Conservation (phyloP, 2,329 filamentous ascomycete genomes). For the Helicocarpus griseus region DNA sequence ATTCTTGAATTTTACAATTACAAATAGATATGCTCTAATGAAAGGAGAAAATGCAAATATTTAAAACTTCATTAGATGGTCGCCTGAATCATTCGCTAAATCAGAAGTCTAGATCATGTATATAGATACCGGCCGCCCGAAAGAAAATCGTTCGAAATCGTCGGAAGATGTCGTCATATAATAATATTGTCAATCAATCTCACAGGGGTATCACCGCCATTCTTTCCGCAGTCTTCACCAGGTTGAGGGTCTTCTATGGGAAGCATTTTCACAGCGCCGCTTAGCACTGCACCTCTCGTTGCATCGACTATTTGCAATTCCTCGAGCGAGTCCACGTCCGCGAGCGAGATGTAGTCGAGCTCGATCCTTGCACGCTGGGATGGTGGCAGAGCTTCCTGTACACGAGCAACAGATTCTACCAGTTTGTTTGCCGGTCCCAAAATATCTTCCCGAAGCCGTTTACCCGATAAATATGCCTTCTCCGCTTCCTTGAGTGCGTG, state of each 20-base stretch:
- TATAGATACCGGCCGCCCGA: neutral
- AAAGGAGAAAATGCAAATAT: neutral
- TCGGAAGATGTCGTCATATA: constrained; percentile 34
- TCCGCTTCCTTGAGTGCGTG: constrained; percentile 63
- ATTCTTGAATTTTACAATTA: too few relatives aligned
- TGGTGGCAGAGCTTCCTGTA: constrained; percentile 53
- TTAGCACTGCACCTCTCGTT: constrained; percentile 67
- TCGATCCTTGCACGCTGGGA: constrained; percentile 61
- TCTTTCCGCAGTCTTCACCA: constrained; percentile 62
- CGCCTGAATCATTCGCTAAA: neutral
- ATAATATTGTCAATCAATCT: constrained; percentile 92
- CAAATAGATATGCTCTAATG: neutral
- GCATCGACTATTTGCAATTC: constrained; percentile 66
- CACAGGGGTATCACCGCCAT: constrained; percentile 64
- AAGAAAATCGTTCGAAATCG: neutral
- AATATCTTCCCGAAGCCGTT: constrained; percentile 53
- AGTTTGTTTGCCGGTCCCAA: constrained; percentile 60
- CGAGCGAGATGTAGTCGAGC: constrained; percentile 85
- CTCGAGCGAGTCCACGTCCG: constrained; percentile 72
- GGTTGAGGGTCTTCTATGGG: constrained; percentile 61
- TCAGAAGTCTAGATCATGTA: neutral
- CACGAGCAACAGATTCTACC: constrained; percentile 43
- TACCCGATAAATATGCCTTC: constrained; percentile 48
- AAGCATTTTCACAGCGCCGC: constrained; percentile 82
- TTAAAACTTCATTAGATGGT: neutral